These are phyloP conservation scores for Pseudonectria buxi DNA, from an alignment of 2,329 filamentous ascomycete species.

Conservation along the genomic window DNA sequence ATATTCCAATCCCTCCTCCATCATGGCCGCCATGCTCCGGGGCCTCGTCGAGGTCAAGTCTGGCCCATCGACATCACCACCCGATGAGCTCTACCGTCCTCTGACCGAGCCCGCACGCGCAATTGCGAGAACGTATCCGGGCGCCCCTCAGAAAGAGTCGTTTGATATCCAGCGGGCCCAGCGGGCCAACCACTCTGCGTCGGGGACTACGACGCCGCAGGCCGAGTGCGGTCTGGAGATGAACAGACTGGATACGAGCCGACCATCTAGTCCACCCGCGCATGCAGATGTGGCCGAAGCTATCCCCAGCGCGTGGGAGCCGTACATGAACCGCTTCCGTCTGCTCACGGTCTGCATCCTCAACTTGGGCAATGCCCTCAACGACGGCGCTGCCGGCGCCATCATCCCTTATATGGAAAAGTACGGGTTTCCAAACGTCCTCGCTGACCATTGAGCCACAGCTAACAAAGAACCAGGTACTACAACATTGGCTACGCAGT, in stretches of 20 bases:
- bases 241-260: constrained; percentile 28
- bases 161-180: constrained; percentile 24
- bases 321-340: constrained; percentile 64
- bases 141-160: constrained; percentile 28
- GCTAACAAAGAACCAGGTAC: constrained; percentile 32
- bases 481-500: constrained; percentile 72
- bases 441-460: accelerated
- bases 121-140: constrained; percentile 32
- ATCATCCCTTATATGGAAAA: constrained; percentile 75
- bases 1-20: too few species aligned
- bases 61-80: constrained; percentile 8
- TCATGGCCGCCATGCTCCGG: constrained; percentile 21
- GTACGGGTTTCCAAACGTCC: constrained; percentile 24
- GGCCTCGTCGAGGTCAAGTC: constrained; percentile 28
- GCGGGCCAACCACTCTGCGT: constrained; percentile 1
- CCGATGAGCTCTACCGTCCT: constrained; percentile 15
- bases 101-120: constrained; percentile 28
- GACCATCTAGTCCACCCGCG: constrained; percentile 34
- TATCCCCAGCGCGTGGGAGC: constrained; percentile 51
- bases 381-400: constrained; percentile 69
- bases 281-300: constrained; percentile 38
- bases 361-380: constrained; percentile 64
- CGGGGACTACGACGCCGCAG: constrained; percentile 7
- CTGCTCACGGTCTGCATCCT: constrained; percentile 58
- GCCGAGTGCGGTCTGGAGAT: constrained; percentile 38